Conservation (phyloP, 2,329 filamentous ascomycete species). For the Nothophaeocryptopus gaeumannii region DNA sequence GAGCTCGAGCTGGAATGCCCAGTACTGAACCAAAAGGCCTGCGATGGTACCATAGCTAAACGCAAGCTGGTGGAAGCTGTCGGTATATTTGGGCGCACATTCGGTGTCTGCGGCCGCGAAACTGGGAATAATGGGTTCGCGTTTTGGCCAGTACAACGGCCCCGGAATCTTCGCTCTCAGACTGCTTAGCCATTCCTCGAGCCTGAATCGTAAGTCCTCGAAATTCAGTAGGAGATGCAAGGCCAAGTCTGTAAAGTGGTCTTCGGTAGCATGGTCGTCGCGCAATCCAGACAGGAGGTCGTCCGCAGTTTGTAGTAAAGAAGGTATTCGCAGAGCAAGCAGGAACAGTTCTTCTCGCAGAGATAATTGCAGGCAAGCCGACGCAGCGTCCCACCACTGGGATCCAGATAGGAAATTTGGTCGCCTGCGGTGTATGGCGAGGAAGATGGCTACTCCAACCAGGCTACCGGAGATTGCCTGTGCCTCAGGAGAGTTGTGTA, state of each 20-base stretch:
- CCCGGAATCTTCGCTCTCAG: not conserved
- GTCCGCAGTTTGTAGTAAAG: no score
- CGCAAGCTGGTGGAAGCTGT: not conserved
- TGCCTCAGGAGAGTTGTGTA: no score
- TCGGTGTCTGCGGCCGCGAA: not conserved
- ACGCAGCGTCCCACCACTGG: no score
- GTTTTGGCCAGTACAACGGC: constrained; percentile 1
- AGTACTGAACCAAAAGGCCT: constrained; percentile 2
- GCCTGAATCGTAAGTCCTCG: not conserved
- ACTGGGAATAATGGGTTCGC: not conserved
- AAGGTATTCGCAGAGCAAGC: no score
- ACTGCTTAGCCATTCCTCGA: not conserved
- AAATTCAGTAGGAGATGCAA: not conserved
- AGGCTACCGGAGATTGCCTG: no score
- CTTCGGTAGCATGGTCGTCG: not conserved
- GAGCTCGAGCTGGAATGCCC: not conserved
- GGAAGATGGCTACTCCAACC: no score
- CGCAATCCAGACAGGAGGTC: no score
- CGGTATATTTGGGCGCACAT: not conserved
- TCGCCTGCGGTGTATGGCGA: no score
- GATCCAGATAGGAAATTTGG: no score
- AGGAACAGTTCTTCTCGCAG: no score
- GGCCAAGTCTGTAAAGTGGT: not conserved
- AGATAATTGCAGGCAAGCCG: no score
- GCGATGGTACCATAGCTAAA: not conserved